Conservation (phyloP, 208 protist species). For the Crithidia mellificae region DNA sequence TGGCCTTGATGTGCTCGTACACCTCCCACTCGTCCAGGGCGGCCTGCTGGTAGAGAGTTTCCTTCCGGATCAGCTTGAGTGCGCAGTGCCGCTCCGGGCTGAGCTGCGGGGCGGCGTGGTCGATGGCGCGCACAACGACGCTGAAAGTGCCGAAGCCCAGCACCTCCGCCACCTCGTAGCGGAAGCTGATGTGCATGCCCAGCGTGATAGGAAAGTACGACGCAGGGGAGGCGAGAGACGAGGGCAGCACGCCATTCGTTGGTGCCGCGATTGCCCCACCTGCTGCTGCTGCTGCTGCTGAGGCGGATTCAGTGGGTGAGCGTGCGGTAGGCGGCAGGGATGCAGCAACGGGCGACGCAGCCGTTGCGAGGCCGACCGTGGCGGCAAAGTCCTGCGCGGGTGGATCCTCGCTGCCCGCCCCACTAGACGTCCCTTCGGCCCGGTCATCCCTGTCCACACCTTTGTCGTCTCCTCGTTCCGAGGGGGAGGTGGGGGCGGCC, state of each 20-base stretch:
- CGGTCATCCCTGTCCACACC: background rate
- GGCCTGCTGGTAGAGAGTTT: conserved; percentile 43
- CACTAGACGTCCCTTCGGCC: no score
- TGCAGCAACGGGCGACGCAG: no score
- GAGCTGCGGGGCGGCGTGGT: conserved; percentile 66
- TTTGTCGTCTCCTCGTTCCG: background rate
- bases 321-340: no score
- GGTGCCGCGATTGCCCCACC: background rate
- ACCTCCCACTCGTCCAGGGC: conserved; percentile 52
- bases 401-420: background rate
- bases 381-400: background rate
- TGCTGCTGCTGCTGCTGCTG: background rate
- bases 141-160: conserved; percentile 86
- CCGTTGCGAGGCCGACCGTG: background rate
- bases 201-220: conserved; percentile 87
- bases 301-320: no score
- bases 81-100: conserved; percentile 36
- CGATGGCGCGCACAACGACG: conserved; percentile 72
- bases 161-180: conserved; percentile 76
- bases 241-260: no score
- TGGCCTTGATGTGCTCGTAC: conserved; percentile 38
- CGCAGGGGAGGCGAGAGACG: background rate
- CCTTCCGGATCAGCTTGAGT: conserved; percentile 34
- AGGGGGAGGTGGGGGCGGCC: background rate
- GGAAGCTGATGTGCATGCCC: conserved; percentile 93